Evolutionary conservation across 2,329 filamentous ascomycete species (phyloP), one percentile per base, ranked within the genome.

Genomic region (Xylariomycetidae sp.): DNA sequence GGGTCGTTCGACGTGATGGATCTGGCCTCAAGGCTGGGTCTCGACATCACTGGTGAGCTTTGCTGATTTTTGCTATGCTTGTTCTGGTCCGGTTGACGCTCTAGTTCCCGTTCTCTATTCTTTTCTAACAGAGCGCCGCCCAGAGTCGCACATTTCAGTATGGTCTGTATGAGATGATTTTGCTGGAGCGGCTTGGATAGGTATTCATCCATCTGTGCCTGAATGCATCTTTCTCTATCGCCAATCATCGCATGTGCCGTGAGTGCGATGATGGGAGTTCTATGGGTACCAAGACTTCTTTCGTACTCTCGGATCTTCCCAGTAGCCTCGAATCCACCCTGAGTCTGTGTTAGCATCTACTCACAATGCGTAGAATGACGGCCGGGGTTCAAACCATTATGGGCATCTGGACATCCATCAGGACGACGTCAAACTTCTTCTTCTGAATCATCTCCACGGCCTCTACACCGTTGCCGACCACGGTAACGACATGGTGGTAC

Each of bases 371-470:
- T n/a, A n/a, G n/a, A n/a, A n/a, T n/a, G n/a, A n/a, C n/a, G 25
- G 17, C 27, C 22, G 44, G 42, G 33, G n/a, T 20, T 40, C 78
- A 67, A 65, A 85, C 82, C 89, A 97, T 97, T 53, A 97, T 85
- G n/a, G 92, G 92, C 92, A 98, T 98, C 59, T 97, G 92, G 13
- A 98, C 92, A 57, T 98, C 92, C 92, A 98, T 98, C 30, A 98
- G 74, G 45, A 98, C 92, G 41, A 95, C 87, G 59, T 98, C 92
- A 58, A 94, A 98, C 57, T 87, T 84, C 65, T 85, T 90, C 57
- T 82, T 79, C 70, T 94, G 89, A 49, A 96, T 81, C n/a, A 85
- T 82, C 55, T 96, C 85, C 11, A 97, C 80, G 2, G 92, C 92
- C 56, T 97, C 90, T 45, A 89, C 75, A 41, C 92, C 92, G 57